These are phyloP conservation scores for Mycena polygramma DNA, from an alignment of 768 basidiomycete genomes.

Conservation along the genomic window DNA sequence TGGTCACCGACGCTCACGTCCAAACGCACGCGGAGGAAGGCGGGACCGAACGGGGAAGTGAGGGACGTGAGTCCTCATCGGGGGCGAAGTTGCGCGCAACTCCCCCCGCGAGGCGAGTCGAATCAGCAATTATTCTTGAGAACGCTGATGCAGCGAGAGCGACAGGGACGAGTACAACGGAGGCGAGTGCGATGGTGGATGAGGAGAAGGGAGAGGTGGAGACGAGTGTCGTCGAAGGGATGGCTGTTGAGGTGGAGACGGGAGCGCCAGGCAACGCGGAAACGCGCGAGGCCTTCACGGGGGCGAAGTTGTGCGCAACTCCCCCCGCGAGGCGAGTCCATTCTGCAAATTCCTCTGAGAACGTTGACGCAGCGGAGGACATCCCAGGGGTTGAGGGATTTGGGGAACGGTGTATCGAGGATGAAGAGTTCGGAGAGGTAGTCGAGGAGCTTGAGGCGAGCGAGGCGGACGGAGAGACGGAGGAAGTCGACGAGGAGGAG, in stretches of 20 bases:
- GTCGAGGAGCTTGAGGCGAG: not conserved
- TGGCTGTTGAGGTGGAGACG: no score
- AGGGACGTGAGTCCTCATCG: slow-evolving; percentile 2
- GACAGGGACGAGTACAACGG: not conserved
- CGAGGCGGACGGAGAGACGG: not conserved
- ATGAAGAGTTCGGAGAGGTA: not conserved
- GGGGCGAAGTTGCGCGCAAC: slow-evolving; percentile 12
- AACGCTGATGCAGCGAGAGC: not conserved
- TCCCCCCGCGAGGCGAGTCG: slow-evolving; percentile 30
- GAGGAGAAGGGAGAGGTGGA: no score
- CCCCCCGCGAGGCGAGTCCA: slow-evolving; percentile 29
- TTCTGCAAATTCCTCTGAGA: not conserved
- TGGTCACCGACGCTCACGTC: not conserved
- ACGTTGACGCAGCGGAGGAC: no score
- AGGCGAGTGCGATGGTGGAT: no score
- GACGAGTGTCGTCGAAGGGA: no score
- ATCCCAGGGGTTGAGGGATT: no score
- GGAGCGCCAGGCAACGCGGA: not conserved
- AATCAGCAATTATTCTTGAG: not conserved
- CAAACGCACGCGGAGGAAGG: no score
- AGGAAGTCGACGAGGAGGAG: not conserved
- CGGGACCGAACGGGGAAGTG: not conserved
- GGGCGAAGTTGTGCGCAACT: no score
- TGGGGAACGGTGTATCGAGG: no score
- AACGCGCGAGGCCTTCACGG: slow-evolving; percentile 14